Evolutionary conservation across 805 yeast species (phyloP), one percentile per base, ranked within the genome.

Genomic region (Nakazawaea laoshanensis): DNA sequence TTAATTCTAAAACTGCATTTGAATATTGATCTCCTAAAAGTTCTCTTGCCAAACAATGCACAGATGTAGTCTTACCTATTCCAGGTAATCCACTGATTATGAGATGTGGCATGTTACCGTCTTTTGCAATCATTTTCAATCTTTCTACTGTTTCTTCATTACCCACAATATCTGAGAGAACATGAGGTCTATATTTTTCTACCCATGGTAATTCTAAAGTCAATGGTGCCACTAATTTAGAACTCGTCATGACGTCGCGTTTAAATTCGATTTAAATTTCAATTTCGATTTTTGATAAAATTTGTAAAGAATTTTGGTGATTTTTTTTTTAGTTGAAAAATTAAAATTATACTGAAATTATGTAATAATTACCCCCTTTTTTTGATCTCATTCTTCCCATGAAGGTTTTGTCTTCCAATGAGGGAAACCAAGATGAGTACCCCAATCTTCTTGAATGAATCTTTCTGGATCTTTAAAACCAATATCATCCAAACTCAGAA

Each of bases 91-190:
- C 95, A n/a, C 92, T 80, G 28, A 92, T 82, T 46, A 92, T 88
- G 71, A 92, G 65, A 57, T 92, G 96, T 2, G 98, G 97, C 85
- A 92, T 81, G 57, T 92, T 92, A 20, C 98, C 98, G 48, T 88
- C 95, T 30, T 70, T 59, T 4, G 94, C 95, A 32, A 92, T 88
- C 39, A 85, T 72, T 47, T 79, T 73, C 35, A 92, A 65, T 24
- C 96, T 69, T 40, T 79, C 86, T 4, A 92, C 70, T 3, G 97
- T 89, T 40, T 88, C 97, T 36, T 71, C 78, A 47, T 92, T 92
- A 7, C 98, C 98, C 8, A 89, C 97, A 17, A 92, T 79, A 48
- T 92, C 97, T 29, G 74, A 71, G 19, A 92, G 62, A 13, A 64
- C 55, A 24, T 69, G 63, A 0, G 98, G 98, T 40, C 98, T 74